Evolutionary conservation across 1,139 yeast genomes (phyloP).

Genomic region (Scheffersomyces lignicola): DNA sequence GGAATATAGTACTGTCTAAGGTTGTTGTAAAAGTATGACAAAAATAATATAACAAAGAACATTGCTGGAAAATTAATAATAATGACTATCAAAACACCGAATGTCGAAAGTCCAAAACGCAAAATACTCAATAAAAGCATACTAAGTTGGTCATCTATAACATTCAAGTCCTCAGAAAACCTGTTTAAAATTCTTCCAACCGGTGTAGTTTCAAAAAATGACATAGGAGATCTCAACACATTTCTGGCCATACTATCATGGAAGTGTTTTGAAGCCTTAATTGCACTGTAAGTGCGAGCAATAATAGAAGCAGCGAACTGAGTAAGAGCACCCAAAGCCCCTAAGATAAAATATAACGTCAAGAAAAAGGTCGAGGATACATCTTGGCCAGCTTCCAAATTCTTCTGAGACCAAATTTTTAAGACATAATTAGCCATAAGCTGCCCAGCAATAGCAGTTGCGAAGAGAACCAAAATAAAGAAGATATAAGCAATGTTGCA

Average conservation of each 20-base stretch:
- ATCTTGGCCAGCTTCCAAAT: conserved; percentile 22
- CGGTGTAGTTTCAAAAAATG: conserved; percentile 45
- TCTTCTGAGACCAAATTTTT: conserved; percentile 40
- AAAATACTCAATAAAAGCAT: conserved; percentile 28
- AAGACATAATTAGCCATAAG: conserved; percentile 33
- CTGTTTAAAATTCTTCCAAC: conserved; percentile 39
- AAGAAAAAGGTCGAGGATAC: conserved; percentile 25
- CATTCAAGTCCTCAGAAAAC: conserved; percentile 36
- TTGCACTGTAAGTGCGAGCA: conserved; percentile 31
- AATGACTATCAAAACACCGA: conserved; percentile 29
- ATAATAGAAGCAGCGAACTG: conserved; percentile 28
- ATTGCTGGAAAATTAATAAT: conserved; percentile 33
- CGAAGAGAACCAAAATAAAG: conserved; percentile 13
- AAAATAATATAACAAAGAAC: conserved; percentile 24
- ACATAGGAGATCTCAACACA: conserved; percentile 40
- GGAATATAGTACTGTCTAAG: conserved; percentile 32
- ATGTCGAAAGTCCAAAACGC: conserved; percentile 21
- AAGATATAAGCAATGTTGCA: conserved; percentile 32
- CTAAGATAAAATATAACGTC: conserved; percentile 25
- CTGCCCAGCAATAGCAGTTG: conserved; percentile 19
- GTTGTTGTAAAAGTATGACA: conserved; percentile 27
- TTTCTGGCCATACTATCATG: conserved; percentile 37
- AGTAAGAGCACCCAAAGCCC: conserved; percentile 27
- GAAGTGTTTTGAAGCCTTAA: conserved; percentile 31
- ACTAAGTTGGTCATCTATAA: conserved; percentile 29